Percentiles rank a stretch among this genome's conserved stretches.
phyloP scores from a whole-genome alignment of 2,329 filamentous ascomycete species.

The Monosporascus cannonballus region DNA sequence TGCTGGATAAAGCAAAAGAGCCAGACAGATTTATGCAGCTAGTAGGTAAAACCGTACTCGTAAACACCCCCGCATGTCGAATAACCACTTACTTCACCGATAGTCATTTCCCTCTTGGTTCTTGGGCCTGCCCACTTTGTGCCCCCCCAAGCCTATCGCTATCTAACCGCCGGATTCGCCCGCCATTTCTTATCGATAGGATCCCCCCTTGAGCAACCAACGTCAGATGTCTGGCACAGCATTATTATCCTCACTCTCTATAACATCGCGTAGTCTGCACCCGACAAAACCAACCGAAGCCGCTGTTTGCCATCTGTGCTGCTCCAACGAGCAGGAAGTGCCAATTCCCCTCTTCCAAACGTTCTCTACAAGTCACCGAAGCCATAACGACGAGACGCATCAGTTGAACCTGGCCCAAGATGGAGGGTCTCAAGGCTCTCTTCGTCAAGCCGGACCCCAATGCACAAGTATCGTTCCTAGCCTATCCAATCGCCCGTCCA shows the following conservation, averaged over 20 bases:
- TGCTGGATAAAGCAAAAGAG: no score
- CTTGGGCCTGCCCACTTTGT: no score
- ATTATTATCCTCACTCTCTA: no score
- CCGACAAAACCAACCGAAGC: no score
- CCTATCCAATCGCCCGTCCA: background rate
- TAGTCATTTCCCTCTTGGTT: no score
- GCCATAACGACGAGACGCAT: no score
- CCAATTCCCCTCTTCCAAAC: background rate
- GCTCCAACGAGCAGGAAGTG: background rate
- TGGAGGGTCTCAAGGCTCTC: conserved; percentile 82
- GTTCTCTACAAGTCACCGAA: background rate
- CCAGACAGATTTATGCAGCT: no score
- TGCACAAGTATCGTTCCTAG: conserved; percentile 61
- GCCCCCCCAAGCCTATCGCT: no score
- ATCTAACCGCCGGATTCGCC: background rate
- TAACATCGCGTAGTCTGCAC: no score
- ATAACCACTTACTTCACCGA: no score
- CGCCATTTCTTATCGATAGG: background rate
- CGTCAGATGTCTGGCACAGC: background rate
- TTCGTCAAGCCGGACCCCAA: conserved; percentile 92
- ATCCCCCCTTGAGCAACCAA: background rate
- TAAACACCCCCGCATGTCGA: no score
- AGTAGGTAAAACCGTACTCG: no score
- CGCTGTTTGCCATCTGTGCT: background rate
- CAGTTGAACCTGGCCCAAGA: conserved; percentile 32